Base-by-base conservation (phyloP, 257 asterid species). In the Galeopsis tetrahit region DNA sequence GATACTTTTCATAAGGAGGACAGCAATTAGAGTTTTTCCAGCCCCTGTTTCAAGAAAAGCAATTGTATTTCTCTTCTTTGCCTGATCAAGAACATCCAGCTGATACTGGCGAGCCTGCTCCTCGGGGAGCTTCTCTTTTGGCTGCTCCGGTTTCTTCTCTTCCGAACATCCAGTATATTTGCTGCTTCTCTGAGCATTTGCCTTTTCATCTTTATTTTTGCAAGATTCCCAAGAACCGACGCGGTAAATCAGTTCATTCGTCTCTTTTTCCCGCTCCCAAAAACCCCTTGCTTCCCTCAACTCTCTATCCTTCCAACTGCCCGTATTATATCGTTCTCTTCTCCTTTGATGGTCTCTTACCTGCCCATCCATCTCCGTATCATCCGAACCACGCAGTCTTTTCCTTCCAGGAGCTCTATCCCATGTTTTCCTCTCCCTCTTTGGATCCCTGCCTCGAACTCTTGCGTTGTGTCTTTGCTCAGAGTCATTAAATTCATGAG, bases 11-110 rank as follows among this genome's bases (percentile, higher is more conserved):
- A 95, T 91, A 11, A 95, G 97, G 71, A 95, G 96, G 68, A 92
- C 90, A 48, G 98, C 98, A 69, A 95, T 95, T 62, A 95, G 86
- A 9, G 99, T 95, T 82, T 95, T 95, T 49, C 99, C 99, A 34
- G 99, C 97, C 63, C 99, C 99, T 34, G 99, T 95, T 83, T 95
- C 99, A 70, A 95, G 97, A 85, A 95, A 95, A 17, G 99, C 96
- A 33, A 95, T 95, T 1, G 99, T 91, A 66, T 95, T 95, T 77
- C 85, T 90, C 81, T 77, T 76, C 85, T 90, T 90, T 2, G 99
- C 99, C 85, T 95, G 99, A 74, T 95, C 98, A 73, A 91, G 95
- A 73, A 95, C 98, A 79, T 95, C 99, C 88, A 95, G 78, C 81
- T 95, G 99, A 82, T 95, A 95, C 75, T 84, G 85, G n/a, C 99